phyloP scores from a whole-genome alignment of 192 early-diverging fungal genomes.

The Backusella liffmaniae region DNA sequence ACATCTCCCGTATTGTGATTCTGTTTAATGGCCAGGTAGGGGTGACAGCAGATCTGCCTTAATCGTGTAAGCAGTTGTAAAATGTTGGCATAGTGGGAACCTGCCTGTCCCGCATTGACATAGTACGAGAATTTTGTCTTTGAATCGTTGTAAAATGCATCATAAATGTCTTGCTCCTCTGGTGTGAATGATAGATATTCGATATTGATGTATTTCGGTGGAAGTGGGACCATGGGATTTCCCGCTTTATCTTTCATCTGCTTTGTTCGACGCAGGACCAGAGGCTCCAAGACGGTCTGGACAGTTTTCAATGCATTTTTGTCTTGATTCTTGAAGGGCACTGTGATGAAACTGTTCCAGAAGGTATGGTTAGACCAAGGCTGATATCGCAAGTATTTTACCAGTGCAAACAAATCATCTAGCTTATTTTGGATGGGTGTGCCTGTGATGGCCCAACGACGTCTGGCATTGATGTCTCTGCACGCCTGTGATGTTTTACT shows the following conservation, averaged over 20 bases:
- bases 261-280: slow-evolving; percentile 89
- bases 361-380: slow-evolving; percentile 63
- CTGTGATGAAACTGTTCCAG: slow-evolving; percentile 74
- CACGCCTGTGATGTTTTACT: slow-evolving; percentile 77
- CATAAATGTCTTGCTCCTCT: slow-evolving; percentile 69
- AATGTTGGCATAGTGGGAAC: slow-evolving; percentile 69
- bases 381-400: slow-evolving; percentile 75
- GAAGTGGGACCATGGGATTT: slow-evolving; percentile 76
- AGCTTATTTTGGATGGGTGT: slow-evolving; percentile 80
- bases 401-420: slow-evolving; percentile 84
- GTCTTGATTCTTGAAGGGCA: slow-evolving; percentile 68
- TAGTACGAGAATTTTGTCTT: slow-evolving; percentile 62
- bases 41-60: slow-evolving; percentile 72
- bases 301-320: slow-evolving; percentile 45
- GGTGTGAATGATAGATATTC: slow-evolving; percentile 62
- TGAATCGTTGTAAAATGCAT: slow-evolving; percentile 63
- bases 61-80: slow-evolving; percentile 60
- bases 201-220: slow-evolving; percentile 58
- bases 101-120: slow-evolving; percentile 56
- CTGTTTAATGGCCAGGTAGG: slow-evolving; percentile 44
- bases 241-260: slow-evolving; percentile 68
- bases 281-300: slow-evolving; percentile 68
- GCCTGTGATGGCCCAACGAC: slow-evolving; percentile 92
- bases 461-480: slow-evolving; percentile 59
- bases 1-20: neutral